Evolutionary conservation across 306 rosid species (phyloP).

Genomic region (Begonia fuchsioides): DNA sequence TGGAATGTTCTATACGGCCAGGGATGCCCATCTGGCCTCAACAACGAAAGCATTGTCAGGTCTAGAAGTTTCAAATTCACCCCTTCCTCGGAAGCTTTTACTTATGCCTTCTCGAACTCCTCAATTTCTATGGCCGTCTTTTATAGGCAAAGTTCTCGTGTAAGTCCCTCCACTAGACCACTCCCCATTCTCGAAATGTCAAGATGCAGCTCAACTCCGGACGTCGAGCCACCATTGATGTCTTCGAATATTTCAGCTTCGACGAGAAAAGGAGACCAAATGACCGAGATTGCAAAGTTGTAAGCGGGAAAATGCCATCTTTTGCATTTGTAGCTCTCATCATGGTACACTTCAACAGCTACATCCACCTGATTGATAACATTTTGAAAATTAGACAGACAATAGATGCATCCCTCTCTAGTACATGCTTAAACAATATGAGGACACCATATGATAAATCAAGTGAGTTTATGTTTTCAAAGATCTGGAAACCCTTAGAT

Average conservation of each 20-base stretch:
- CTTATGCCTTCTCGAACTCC: slow-evolving; percentile 41
- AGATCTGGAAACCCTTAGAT: no score
- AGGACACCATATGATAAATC: no score
- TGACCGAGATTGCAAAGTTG: slow-evolving; percentile 49
- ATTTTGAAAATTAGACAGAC: no score
- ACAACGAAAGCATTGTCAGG: slow-evolving; percentile 36
- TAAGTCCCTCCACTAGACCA: slow-evolving; percentile 89
- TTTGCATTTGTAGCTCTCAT: slow-evolving; percentile 58
- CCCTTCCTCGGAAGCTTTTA: slow-evolving; percentile 39
- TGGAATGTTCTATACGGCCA: slow-evolving; percentile 63
- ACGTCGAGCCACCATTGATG: slow-evolving; percentile 62
- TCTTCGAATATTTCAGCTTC: slow-evolving; percentile 85
- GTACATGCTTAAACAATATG: no score
- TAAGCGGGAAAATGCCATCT: slow-evolving; percentile 62
- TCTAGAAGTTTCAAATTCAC: slow-evolving; percentile 64
- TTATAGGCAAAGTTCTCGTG: slow-evolving; percentile 51
- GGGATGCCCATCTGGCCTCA: slow-evolving; percentile 99
- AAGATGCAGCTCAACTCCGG: slow-evolving; percentile 74
- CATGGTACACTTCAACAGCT: slow-evolving; percentile 60
- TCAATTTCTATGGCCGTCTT: slow-evolving; percentile 77
- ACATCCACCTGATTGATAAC: slow-evolving; percentile 45
- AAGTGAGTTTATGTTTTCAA: no score
- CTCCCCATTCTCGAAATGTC: slow-evolving; percentile 90
- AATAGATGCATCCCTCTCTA: no score
- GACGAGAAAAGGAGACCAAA: slow-evolving; percentile 87